phyloP scores from a whole-genome alignment of 2,329 filamentous ascomycete species.

The Monosporascus cannonballus region DNA sequence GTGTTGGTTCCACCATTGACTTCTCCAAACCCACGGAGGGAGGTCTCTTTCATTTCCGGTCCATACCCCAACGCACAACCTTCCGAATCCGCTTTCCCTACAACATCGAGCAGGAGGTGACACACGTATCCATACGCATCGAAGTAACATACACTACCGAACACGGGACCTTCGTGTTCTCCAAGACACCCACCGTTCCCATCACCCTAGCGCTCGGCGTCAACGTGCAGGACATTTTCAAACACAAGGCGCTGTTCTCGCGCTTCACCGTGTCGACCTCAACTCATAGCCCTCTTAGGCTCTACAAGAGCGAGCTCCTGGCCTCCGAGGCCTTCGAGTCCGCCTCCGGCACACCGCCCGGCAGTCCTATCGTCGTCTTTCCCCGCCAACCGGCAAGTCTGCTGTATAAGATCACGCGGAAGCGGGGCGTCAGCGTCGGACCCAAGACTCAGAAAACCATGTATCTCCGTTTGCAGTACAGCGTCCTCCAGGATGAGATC shows the following conservation, averaged over 20 bases:
- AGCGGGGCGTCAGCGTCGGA: constrained; percentile 22
- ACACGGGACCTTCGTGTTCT: constrained; percentile 58
- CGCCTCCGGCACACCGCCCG: constrained; percentile 49
- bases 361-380: constrained; percentile 59
- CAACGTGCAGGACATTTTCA: constrained; percentile 95
- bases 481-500: constrained; percentile 70
- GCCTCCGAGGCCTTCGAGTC: constrained; percentile 65
- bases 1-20: constrained; percentile 36
- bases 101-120: constrained; percentile 71
- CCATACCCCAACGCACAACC: constrained; percentile 36
- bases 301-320: constrained; percentile 65
- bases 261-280: constrained; percentile 87
- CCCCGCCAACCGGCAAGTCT: constrained; percentile 75
- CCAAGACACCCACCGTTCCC: constrained; percentile 56
- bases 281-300: constrained; percentile 64
- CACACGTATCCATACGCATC: constrained; percentile 65
- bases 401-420: constrained; percentile 69
- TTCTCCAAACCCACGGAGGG: constrained; percentile 46
- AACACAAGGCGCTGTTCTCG: constrained; percentile 73
- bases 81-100: constrained; percentile 70
- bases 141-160: constrained; percentile 70
- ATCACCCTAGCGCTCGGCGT: constrained; percentile 82
- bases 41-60: constrained; percentile 45
- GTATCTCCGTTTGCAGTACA: constrained; percentile 69
- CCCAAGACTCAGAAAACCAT: constrained; percentile 41